phyloP scores from a whole-genome alignment of 805 yeast genomes.

The Candida awuae region DNA sequence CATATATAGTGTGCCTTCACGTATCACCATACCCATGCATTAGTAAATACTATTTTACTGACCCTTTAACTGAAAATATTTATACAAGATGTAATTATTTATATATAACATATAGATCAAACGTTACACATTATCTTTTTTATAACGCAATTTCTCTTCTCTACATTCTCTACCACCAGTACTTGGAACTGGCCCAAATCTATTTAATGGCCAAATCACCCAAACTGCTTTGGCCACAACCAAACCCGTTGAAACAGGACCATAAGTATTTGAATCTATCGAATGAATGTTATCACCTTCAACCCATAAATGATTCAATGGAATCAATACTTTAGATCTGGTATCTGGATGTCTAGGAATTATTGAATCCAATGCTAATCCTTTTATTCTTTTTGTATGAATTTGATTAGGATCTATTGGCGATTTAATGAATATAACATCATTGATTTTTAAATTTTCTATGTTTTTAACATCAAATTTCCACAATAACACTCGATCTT shows the following conservation, averaged over 20 bases:
- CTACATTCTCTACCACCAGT: conserved; percentile 48
- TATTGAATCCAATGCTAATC: conserved; percentile 62
- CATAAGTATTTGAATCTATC: conserved; percentile 79
- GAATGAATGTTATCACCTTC: conserved; percentile 90
- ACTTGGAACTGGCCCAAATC: conserved; percentile 41
- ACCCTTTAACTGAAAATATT: background rate
- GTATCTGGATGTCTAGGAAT: conserved; percentile 62
- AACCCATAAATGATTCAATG: conserved; percentile 83
- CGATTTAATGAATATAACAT: conserved; percentile 68
- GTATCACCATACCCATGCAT: too few relatives aligned
- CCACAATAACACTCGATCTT: conserved; percentile 61
- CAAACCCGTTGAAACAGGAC: conserved; percentile 78
- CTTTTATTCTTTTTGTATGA: conserved; percentile 76
- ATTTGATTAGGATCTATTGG: conserved; percentile 73
- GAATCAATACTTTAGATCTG: conserved; percentile 49
- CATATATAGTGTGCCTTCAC: too few relatives aligned
- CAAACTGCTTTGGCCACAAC: conserved; percentile 67
- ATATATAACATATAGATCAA: background rate
- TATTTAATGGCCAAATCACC: conserved; percentile 61
- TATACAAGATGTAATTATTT: background rate
- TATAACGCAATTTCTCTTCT: conserved; percentile 17
- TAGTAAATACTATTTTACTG: too few relatives aligned
- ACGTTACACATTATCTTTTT: background rate
- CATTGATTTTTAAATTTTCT: conserved; percentile 46
- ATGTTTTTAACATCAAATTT: conserved; percentile 49